phyloP scores from a whole-genome alignment of 2,329 filamentous ascomycete genomes.

The Epichloe amarillans region DNA sequence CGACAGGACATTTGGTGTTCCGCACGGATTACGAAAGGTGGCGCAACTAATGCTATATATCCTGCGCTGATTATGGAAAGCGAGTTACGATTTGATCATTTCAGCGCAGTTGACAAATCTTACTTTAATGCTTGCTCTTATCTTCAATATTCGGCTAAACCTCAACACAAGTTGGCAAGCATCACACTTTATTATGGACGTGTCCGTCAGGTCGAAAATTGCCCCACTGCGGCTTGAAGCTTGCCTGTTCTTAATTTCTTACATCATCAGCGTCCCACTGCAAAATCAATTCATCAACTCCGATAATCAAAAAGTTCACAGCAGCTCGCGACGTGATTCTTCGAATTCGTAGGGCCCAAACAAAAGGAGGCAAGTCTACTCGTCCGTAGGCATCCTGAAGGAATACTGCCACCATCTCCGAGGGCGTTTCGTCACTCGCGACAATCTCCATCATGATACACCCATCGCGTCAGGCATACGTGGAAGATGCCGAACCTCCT shows the following conservation, averaged over 20 bases:
- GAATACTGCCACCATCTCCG: neutral
- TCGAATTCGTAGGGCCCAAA: neutral
- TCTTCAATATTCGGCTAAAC: too few relatives aligned
- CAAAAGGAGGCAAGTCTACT: too few relatives aligned
- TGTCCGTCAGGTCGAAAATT: neutral
- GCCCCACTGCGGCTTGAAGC: neutral
- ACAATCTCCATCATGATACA: slow-evolving; percentile 48
- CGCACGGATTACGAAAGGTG: too few relatives aligned
- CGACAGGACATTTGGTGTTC: too few relatives aligned
- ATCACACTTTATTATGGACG: too few relatives aligned
- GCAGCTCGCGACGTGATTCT: neutral
- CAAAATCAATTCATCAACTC: neutral
- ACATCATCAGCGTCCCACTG: neutral
- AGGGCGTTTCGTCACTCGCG: neutral
- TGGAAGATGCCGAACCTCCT: slow-evolving; percentile 65
- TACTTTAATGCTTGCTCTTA: too few relatives aligned
- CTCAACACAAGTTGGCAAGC: too few relatives aligned
- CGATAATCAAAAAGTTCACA: neutral
- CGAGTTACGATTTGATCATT: too few relatives aligned
- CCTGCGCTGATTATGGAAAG: too few relatives aligned
- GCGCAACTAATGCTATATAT: too few relatives aligned
- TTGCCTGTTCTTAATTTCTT: neutral
- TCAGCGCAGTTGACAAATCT: too few relatives aligned
- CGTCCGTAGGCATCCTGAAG: neutral
- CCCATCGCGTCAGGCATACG: slow-evolving; percentile 82